Conservation (phyloP, 805 yeast genomes). For the Monosporozyma siamensis region DNA sequence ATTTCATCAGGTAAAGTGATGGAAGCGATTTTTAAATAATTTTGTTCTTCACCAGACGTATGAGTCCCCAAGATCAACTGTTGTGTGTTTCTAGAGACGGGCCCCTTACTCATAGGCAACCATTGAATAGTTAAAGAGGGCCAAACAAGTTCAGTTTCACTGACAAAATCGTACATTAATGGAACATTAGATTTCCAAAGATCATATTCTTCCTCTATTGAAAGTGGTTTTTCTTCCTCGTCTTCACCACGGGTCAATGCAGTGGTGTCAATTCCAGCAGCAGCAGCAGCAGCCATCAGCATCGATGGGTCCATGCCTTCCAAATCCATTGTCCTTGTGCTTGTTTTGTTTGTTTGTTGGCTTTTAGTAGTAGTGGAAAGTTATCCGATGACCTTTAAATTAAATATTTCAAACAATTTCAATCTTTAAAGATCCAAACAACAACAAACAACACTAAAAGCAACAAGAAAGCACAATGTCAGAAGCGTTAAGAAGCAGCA, state of each 20-base stretch:
- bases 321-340: neutral
- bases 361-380: too few species aligned
- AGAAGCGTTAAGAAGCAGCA: neutral
- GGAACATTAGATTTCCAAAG: conserved; percentile 77
- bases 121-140: conserved; percentile 75
- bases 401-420: neutral
- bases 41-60: conserved; percentile 58
- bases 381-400: too few species aligned
- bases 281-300: conserved; percentile 1
- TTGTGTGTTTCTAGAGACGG: conserved; percentile 31
- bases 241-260: neutral
- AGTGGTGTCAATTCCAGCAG: neutral
- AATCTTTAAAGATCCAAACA: neutral
- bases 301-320: neutral
- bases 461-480: neutral
- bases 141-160: conserved; percentile 74
- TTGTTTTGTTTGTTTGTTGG: neutral
- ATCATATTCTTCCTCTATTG: conserved; percentile 51
- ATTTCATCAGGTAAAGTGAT: conserved; percentile 44
- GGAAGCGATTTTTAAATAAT: conserved; percentile 56
- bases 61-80: conserved; percentile 61
- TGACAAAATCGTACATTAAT: conserved; percentile 72
- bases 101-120: conserved; percentile 40
- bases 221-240: conserved; percentile 8
- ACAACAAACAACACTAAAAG: neutral